Conservation (phyloP, 2,329 filamentous ascomycete genomes). For the Colletotrichum falcatum region DNA sequence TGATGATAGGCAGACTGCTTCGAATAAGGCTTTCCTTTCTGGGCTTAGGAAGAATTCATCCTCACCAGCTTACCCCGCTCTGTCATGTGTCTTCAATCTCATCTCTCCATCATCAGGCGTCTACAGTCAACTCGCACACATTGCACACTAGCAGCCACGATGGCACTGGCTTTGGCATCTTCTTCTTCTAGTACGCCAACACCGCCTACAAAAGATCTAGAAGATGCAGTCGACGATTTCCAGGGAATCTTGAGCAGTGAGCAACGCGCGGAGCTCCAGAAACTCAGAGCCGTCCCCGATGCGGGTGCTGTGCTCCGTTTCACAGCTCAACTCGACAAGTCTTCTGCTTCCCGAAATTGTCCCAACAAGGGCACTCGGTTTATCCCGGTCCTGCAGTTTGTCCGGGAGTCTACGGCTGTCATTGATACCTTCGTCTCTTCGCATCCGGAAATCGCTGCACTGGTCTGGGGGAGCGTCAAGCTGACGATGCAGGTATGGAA, state of each 20-base stretch:
- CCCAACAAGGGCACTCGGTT: not conserved
- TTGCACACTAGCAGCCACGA: too few relatives aligned
- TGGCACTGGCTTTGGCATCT: too few relatives aligned
- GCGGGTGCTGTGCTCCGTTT: not conserved
- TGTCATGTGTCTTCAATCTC: too few relatives aligned
- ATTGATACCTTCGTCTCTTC: not conserved
- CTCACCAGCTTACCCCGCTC: too few relatives aligned
- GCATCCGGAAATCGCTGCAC: not conserved
- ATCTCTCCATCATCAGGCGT: too few relatives aligned
- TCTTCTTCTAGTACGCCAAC: too few relatives aligned
- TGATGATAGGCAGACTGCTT: too few relatives aligned
- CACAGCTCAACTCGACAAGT: not conserved
- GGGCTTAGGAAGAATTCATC: too few relatives aligned
- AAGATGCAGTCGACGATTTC: not conserved
- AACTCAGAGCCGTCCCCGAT: not conserved
- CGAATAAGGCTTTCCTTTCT: too few relatives aligned
- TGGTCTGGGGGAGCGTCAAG: slow-evolving; percentile 1
- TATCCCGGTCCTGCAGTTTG: not conserved
- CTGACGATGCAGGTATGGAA: not conserved
- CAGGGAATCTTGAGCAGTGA: not conserved
- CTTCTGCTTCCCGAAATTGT: not conserved
- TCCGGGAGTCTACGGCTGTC: not conserved
- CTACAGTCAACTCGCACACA: too few relatives aligned
- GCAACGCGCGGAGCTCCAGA: not conserved
- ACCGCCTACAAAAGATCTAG: not conserved